phyloP scores from a whole-genome alignment of 768 basidiomycete genomes.

The Lactarius sp. region DNA sequence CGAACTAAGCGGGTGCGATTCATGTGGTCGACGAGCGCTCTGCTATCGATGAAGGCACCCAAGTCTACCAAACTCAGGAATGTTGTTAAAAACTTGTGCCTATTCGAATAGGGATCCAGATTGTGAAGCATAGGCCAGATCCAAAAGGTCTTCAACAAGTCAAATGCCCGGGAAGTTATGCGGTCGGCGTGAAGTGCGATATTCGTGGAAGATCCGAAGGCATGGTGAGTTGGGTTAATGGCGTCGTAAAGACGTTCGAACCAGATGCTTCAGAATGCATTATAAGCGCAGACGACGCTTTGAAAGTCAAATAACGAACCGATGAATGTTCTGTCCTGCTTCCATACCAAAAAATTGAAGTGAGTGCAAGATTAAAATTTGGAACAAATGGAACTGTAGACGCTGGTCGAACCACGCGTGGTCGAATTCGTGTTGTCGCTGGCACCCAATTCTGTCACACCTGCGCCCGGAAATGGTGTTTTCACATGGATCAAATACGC shows the following conservation, averaged over 20 bases:
- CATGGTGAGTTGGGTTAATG: slow-evolving; percentile 11
- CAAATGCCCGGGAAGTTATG: slow-evolving; percentile 2
- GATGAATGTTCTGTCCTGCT: not conserved
- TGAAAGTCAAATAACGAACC: not conserved
- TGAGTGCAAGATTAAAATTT: slow-evolving; percentile 9
- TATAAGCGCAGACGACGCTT: not conserved
- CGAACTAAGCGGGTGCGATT: slow-evolving; percentile 1
- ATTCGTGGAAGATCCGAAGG: slow-evolving; percentile 16
- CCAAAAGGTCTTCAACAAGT: slow-evolving; percentile 12
- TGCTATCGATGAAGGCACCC: slow-evolving; percentile 19
- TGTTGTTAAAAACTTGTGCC: slow-evolving; percentile 1
- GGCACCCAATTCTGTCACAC: slow-evolving; percentile 14
- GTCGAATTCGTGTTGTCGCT: slow-evolving; percentile 12
- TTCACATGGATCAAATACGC: slow-evolving; percentile 21
- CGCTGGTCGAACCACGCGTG: slow-evolving; percentile 15
- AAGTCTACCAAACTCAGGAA: slow-evolving; percentile 20
- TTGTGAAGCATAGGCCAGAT: slow-evolving; percentile 10
- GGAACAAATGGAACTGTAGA: slow-evolving; percentile 18
- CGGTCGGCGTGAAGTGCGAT: not conserved
- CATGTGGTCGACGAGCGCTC: slow-evolving; percentile 10
- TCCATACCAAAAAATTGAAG: not conserved
- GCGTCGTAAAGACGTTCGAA: slow-evolving; percentile 21
- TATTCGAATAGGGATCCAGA: not conserved
- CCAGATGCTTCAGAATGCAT: slow-evolving; percentile 12
- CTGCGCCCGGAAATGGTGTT: not conserved